Percentiles rank a stretch among this genome's conserved stretches.
Evolutionary conservation across 306 rosid species (phyloP).

Genomic region (Dalbergia cochinchinensis): DNA sequence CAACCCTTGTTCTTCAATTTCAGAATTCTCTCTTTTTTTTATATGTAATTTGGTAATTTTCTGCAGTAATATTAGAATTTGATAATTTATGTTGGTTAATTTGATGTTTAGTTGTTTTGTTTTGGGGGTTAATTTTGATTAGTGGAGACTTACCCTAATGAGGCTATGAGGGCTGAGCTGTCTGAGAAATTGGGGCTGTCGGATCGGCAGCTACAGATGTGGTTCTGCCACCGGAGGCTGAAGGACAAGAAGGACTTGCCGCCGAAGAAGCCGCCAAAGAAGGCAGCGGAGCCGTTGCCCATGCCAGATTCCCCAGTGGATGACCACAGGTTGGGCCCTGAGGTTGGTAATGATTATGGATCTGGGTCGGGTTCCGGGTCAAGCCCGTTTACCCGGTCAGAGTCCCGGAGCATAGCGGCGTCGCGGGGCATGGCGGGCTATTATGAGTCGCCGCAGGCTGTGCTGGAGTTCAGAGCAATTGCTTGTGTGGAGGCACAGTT

Average conservation of each 20-base stretch:
- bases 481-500: conserved; percentile 86
- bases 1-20: conserved; percentile 40
- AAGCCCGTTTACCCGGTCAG: conserved; percentile 66
- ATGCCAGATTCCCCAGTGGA: conserved; percentile 73
- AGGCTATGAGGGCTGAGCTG: conserved; percentile 75
- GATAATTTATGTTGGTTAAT: neutral
- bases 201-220: conserved; percentile 99
- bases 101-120: conserved; percentile 31
- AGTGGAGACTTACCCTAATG: conserved; percentile 95
- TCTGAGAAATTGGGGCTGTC: conserved; percentile 88
- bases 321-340: conserved; percentile 63
- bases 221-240: conserved; percentile 97
- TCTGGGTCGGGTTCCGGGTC: conserved; percentile 93
- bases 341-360: conserved; percentile 80
- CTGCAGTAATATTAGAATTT: neutral
- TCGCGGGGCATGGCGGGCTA: conserved; percentile 64
- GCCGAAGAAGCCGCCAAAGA: conserved; percentile 57
- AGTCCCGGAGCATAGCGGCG: conserved; percentile 56
- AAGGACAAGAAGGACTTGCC: conserved; percentile 89
- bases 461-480: conserved; percentile 80
- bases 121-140: conserved; percentile 43
- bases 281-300: conserved; percentile 42
- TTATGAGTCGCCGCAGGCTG: conserved; percentile 68
- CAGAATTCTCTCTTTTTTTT: neutral
- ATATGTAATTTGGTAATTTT: neutral